Conservation (phyloP, 192 early-diverging fungal genomes). For the Chytriomyces sp. region DNA sequence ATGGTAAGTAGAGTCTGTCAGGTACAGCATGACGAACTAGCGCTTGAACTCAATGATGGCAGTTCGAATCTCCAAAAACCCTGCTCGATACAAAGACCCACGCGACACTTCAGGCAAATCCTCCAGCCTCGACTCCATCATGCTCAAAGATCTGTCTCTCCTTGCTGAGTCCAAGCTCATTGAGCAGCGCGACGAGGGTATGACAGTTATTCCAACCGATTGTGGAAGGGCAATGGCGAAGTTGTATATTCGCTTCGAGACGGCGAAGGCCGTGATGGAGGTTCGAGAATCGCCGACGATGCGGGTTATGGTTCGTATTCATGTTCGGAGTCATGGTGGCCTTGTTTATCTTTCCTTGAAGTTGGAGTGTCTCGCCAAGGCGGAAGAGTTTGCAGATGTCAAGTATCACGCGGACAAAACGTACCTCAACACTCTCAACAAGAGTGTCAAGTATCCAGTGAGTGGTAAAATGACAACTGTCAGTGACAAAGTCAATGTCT, state of each 20-base stretch:
- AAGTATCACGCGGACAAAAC: conserved; percentile 48
- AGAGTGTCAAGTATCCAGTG: conserved; percentile 41
- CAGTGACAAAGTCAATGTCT: conserved; percentile 51
- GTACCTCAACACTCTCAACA: conserved; percentile 49
- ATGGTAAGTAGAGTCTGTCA: conserved; percentile 36
- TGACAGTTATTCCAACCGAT: conserved; percentile 43
- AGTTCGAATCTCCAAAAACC: conserved; percentile 58
- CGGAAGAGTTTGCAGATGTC: conserved; percentile 50
- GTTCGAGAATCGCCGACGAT: neutral
- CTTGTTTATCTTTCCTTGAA: neutral
- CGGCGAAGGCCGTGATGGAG: conserved; percentile 26
- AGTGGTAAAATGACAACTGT: conserved; percentile 38
- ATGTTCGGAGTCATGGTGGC: conserved; percentile 7
- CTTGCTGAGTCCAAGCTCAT: conserved; percentile 30
- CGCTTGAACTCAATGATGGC: neutral
- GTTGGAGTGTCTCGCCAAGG: conserved; percentile 47
- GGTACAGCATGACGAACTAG: neutral
- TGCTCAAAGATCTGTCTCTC: conserved; percentile 45
- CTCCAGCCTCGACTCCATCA: conserved; percentile 46
- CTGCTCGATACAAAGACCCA: conserved; percentile 42
- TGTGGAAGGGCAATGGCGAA: conserved; percentile 50
- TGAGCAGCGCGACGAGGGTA: conserved; percentile 20
- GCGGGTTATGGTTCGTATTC: conserved; percentile 8
- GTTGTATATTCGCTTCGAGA: conserved; percentile 48
- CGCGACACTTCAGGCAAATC: conserved; percentile 21